These are phyloP conservation scores for Leccinum solheimii DNA, from an alignment of 1,284 basidiomycete genomes.

Conservation along the genomic window DNA sequence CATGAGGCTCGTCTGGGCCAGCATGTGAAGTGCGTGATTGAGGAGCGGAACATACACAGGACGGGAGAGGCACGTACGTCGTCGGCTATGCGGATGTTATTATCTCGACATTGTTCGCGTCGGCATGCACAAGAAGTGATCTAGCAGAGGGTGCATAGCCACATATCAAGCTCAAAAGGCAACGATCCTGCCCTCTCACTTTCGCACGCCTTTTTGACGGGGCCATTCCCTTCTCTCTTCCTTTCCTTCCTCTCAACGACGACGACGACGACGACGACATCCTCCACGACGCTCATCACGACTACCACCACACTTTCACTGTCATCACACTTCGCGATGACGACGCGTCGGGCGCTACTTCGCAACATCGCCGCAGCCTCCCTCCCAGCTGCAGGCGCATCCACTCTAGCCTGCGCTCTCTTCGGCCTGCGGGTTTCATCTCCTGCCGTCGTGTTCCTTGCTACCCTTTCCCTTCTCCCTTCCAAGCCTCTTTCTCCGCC, in stretches of 20 bases:
- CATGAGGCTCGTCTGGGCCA: slow-evolving; percentile 21
- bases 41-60: slow-evolving; percentile 5
- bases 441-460: slow-evolving; percentile 60
- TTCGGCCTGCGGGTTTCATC: slow-evolving; percentile 62
- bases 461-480: slow-evolving; percentile 59
- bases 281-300: slow-evolving; percentile 16
- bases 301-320: not conserved
- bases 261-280: slow-evolving; percentile 24
- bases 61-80: not conserved
- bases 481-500: slow-evolving; percentile 46
- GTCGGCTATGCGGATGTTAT: not conserved
- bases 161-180: slow-evolving; percentile 34
- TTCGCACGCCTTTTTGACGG: slow-evolving; percentile 33
- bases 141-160: slow-evolving; percentile 23
- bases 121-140: slow-evolving; percentile 3
- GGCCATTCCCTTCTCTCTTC: slow-evolving; percentile 26
- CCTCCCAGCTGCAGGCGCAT: slow-evolving; percentile 29
- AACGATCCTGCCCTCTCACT: slow-evolving; percentile 21
- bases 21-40: slow-evolving; percentile 27
- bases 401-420: slow-evolving; percentile 41
- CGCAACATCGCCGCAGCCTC: slow-evolving; percentile 25
- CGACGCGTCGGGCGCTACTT: slow-evolving; percentile 29
- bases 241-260: slow-evolving; percentile 17
- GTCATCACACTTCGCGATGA: slow-evolving; percentile 19
- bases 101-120: slow-evolving; percentile 19